Evolutionary conservation across 176 grass and related monocot genomes (phyloP), one percentile per base, ranked within the genome.

Genomic region (Oryza brachyantha): DNA sequence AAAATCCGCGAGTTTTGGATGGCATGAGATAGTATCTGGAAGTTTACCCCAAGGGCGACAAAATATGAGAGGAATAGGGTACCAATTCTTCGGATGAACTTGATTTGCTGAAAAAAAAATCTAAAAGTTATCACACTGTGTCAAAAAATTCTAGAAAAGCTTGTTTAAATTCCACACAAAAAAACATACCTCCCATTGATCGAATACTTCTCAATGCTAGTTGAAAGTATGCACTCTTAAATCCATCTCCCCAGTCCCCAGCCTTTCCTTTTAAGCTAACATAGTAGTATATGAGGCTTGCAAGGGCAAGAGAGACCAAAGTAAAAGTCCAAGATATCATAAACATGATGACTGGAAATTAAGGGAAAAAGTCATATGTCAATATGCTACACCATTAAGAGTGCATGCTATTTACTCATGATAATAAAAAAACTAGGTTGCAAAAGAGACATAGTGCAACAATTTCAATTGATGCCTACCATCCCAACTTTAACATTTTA

Each of bases 41-140:
- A 98, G 87, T 54, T 86, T 94, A 21, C 95, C 95, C 95, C 95
- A 98, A 38, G 95, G 95, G 3, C 95, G 95, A 52, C 95, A 98
- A 39, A 98, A 98, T 76, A 98, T 90, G 32, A 98, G 87, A 58
- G 95, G 95, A 75, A 98, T 98, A 17, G 95, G 95, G 45, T 98
- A 98, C 95, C 95, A 98, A 63, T 98, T 98, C 70, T 98, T 98
- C 7, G 95, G 95, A 64, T 98, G 95, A 66, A 98, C 95, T 52
- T 94, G 90, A 50, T 88, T 94, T 85, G 91, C 92, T 97, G 85
- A 75, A 88, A 41, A 9, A 78, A 67, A 61, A 52, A 52, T 32
- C 19, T 31, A 8, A 61, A 22, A 63, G 37, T 77, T 67, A 75
- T 65, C 61, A 37, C 60, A 29, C 5, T 37, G 29, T 52, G 1